A percentile compares a stretch with the other conserved stretches of the same genome.
Conservation (phyloP, 2,329 filamentous ascomycete species). For the Bipolaris bicolor region DNA sequence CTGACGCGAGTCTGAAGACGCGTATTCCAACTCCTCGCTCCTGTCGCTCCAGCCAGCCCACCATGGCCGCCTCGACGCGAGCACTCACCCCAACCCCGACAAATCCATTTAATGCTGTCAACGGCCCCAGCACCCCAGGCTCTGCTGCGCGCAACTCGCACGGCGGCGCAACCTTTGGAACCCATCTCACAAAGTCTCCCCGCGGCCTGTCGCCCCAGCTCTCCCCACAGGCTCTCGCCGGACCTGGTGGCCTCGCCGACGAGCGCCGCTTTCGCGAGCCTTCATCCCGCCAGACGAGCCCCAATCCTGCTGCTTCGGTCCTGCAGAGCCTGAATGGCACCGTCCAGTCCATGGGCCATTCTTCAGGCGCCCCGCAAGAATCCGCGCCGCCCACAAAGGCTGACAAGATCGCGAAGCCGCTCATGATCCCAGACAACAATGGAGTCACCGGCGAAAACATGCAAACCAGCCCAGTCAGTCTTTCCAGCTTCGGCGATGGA, state of each 20-base stretch:
- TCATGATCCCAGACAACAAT: conserved; percentile 55
- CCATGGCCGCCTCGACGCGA: conserved; percentile 54
- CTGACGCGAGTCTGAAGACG: conserved; percentile 22
- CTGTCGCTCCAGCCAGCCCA: conserved; percentile 13
- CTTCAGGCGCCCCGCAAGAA: conserved; percentile 51
- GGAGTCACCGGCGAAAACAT: conserved; percentile 51
- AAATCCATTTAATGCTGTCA: conserved; percentile 49
- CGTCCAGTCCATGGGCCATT: conserved; percentile 40
- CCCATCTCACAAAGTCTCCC: conserved; percentile 52
- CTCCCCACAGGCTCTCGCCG: conserved; percentile 54
- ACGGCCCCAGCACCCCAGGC: conserved; percentile 50
- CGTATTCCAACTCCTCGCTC: conserved; percentile 1
- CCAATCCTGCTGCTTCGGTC: conserved; percentile 55
- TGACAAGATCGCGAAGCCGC: conserved; percentile 55
- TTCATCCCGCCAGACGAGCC: conserved; percentile 54
- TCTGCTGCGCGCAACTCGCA: conserved; percentile 37
- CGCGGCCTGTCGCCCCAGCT: conserved; percentile 50
- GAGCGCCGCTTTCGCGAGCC: conserved; percentile 53
- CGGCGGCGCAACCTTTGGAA: conserved; percentile 42
- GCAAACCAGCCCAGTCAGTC: conserved; percentile 60
- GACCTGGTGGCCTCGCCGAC: conserved; percentile 57
- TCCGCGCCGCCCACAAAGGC: conserved; percentile 57
- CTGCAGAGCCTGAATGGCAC: conserved; percentile 54
- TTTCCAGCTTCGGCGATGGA: conserved; percentile 60
- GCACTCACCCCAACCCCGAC: conserved; percentile 52